Evolutionary conservation across 352 stramenopile species (phyloP), one percentile per base, ranked within the genome.

Genomic region (Blastocystis sp.): DNA sequence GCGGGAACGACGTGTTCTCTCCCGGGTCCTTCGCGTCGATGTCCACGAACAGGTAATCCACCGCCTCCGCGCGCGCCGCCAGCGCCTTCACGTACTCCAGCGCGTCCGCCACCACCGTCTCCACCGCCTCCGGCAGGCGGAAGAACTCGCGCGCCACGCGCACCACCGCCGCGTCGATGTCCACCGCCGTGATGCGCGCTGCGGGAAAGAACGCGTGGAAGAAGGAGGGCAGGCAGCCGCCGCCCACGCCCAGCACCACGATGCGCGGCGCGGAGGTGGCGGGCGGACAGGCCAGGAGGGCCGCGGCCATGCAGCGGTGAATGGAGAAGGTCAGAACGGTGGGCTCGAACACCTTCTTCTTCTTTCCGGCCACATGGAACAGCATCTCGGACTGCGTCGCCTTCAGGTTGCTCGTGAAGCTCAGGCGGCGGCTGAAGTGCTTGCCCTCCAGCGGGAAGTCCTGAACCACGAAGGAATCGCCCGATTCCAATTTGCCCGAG

Each of bases 291-390:
- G 43, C 48, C 38, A 81, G 71, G 3, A 81, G 28, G 4, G 71
- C 48, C n/a, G 42, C 38, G 19, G 71, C 71, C 71, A 81, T 81
- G 7, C 64, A 64, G 3, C 24, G 71, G 66, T 81, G 71, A n/a
- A 81, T 81, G 17, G 71, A 81, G 28, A 81, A 81, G 24, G 28
- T 52, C 24, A 81, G 54, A 17, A 17, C 19, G 10, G 17, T 21
- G 28, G 14, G 45, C 21, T 81, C 71, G 59, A 81, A 81, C 4
- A 81, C 45, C 42, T 64, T 63, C 45, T 81, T 81, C 43, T 81
- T 81, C 19, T 28, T 24, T 63, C 71, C 71, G 11, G 54, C 17
- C 14, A 81, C n/a, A 21, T 42, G 71, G 48, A 68, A 81, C 17
- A 45, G 19, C 4, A 81, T 81, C 57, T 81, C 43, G 19, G 71